Evolutionary conservation across 2,329 filamentous ascomycete species (phyloP).

Genomic region (Ascochyta rabiei): DNA sequence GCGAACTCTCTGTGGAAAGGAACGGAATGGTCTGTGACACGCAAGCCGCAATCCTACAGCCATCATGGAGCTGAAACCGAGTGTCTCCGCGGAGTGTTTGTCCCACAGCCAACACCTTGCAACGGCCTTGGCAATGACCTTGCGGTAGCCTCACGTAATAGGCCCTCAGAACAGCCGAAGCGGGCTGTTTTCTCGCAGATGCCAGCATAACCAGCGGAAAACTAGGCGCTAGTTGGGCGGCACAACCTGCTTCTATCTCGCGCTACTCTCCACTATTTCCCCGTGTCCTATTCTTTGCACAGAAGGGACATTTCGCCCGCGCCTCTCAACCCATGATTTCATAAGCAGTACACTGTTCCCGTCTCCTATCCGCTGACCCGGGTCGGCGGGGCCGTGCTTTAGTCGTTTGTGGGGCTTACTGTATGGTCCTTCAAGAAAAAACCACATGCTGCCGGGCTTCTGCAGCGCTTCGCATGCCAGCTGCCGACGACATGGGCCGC

Average conservation of each 20-base stretch:
- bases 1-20: neutral
- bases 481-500: neutral
- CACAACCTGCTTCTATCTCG: neutral
- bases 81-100: neutral
- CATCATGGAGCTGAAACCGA: neutral
- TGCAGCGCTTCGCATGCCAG: neutral
- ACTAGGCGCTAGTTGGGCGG: neutral
- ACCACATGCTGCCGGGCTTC: neutral
- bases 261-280: neutral
- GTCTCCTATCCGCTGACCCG: neutral
- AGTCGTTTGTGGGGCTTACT: neutral
- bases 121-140: neutral
- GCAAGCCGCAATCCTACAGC: neutral
- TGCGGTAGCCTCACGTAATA: neutral
- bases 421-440: neutral
- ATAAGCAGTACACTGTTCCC: neutral
- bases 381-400: conserved; percentile 1
- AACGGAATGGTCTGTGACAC: neutral
- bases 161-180: neutral
- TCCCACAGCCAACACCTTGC: neutral
- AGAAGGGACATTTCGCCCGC: neutral
- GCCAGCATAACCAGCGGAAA: neutral
- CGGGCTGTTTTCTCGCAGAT: neutral
- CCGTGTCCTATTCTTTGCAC: neutral
- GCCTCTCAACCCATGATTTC: neutral